These are phyloP conservation scores for Tetrahymena elliotti DNA, from an alignment of 73 alveolate genomes.

Conservation along the genomic window DNA sequence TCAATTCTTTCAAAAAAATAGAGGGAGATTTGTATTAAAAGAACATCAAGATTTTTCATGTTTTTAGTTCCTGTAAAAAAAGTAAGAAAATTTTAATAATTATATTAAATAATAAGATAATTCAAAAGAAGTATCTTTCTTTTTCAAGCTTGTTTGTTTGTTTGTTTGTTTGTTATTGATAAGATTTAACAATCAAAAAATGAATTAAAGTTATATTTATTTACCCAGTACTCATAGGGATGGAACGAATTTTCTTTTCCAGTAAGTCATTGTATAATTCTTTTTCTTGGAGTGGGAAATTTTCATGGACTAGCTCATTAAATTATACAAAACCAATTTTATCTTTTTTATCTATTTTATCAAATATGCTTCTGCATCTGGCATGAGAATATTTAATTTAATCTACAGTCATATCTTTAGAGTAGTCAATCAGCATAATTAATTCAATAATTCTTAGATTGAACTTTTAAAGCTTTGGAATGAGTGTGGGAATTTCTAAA, in stretches of 20 bases:
- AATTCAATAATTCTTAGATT: neutral
- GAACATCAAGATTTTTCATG: too few relatives aligned
- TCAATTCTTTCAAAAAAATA: too few relatives aligned
- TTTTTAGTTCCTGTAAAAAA: too few relatives aligned
- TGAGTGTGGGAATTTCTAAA: neutral
- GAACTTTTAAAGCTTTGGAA: neutral
- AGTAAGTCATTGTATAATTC: neutral
- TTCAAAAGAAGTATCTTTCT: too few relatives aligned
- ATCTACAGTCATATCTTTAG: neutral
- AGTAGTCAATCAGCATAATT: neutral
- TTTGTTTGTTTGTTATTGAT: too few relatives aligned
- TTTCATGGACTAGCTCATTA: neutral
- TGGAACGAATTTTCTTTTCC: neutral
- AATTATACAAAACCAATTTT: neutral
- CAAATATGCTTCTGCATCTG: neutral
- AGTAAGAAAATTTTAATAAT: too few relatives aligned
- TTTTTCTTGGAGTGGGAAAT: neutral
- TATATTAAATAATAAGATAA: too few relatives aligned
- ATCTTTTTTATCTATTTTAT: neutral
- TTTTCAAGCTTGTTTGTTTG: too few relatives aligned
- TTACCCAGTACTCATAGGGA: neutral
- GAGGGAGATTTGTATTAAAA: too few relatives aligned
- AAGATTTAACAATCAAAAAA: too few relatives aligned
- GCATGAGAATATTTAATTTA: neutral
- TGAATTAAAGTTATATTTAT: too few relatives aligned